These are phyloP conservation scores for Neurospora sp. DNA, from an alignment of 2,329 filamentous ascomycete genomes.

Conservation along the genomic window DNA sequence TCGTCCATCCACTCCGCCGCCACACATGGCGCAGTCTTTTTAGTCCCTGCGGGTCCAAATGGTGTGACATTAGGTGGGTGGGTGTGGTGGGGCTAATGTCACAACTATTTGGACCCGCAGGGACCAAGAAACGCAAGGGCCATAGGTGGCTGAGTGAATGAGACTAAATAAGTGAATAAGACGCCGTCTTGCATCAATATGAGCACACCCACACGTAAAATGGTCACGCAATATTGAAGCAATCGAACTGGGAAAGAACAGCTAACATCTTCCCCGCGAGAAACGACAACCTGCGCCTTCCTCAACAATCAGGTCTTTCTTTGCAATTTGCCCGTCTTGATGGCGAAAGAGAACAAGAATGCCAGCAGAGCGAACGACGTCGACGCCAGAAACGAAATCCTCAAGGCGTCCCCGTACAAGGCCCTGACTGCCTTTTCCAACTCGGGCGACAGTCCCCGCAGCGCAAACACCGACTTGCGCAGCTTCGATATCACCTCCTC, in stretches of 20 bases:
- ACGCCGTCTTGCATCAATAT: too few relatives aligned
- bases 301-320: conserved; percentile 4
- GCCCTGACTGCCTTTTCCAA: conserved; percentile 42
- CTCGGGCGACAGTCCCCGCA: conserved; percentile 41
- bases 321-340: conserved; percentile 11
- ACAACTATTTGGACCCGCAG: too few relatives aligned
- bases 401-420: conserved; percentile 52
- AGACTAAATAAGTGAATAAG: too few relatives aligned
- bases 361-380: conserved; percentile 39
- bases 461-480: conserved; percentile 47
- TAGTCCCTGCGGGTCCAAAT: too few relatives aligned
- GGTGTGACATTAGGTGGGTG: too few relatives aligned
- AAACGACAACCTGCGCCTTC: not conserved
- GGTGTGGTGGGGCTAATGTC: too few relatives aligned
- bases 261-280: not conserved
- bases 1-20: too few relatives aligned
- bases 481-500: conserved; percentile 32
- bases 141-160: too few relatives aligned
- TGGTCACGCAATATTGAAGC: not conserved
- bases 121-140: too few relatives aligned
- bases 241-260: not conserved
- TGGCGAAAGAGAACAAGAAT: conserved; percentile 27
- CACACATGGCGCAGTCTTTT: too few relatives aligned
- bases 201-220: too few relatives aligned
- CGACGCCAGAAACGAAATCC: conserved; percentile 44